These are phyloP conservation scores for Scheffersomyces ergatensis DNA, from an alignment of 805 yeast genomes.

Conservation along the genomic window DNA sequence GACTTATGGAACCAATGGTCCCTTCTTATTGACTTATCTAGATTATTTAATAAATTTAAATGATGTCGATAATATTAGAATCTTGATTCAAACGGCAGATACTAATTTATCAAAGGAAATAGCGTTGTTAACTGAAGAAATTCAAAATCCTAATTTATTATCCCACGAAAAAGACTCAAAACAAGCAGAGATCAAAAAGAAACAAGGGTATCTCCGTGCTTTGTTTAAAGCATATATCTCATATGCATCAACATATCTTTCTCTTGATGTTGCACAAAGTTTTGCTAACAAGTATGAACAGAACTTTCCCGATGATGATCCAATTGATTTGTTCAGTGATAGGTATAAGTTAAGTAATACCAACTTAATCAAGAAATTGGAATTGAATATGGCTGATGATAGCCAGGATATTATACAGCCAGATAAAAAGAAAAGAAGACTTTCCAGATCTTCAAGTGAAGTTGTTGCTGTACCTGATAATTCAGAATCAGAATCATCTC, in stretches of 20 bases:
- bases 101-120: conserved; percentile 47
- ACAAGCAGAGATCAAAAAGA: conserved; percentile 15
- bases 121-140: conserved; percentile 20
- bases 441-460: background rate
- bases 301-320: conserved; percentile 60
- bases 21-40: conserved; percentile 66
- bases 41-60: conserved; percentile 66
- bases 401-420: conserved; percentile 12
- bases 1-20: conserved; percentile 49
- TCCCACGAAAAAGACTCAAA: conserved; percentile 42
- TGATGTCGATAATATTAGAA: conserved; percentile 73
- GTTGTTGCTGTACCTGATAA: conserved; percentile 3
- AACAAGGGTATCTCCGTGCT: conserved; percentile 24
- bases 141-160: conserved; percentile 32
- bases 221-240: conserved; percentile 50
- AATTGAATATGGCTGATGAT: conserved; percentile 25
- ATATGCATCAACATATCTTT: conserved; percentile 71
- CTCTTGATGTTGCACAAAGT: conserved; percentile 60
- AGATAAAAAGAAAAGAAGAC: conserved; percentile 11
- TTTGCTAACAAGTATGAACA: conserved; percentile 67
- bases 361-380: conserved; percentile 36
- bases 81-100: conserved; percentile 75
- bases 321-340: conserved; percentile 33
- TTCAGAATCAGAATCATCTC: conserved; percentile 12
- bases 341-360: conserved; percentile 35